phyloP scores from a whole-genome alignment of 106 monocot species.

The Dioscorea alata region DNA sequence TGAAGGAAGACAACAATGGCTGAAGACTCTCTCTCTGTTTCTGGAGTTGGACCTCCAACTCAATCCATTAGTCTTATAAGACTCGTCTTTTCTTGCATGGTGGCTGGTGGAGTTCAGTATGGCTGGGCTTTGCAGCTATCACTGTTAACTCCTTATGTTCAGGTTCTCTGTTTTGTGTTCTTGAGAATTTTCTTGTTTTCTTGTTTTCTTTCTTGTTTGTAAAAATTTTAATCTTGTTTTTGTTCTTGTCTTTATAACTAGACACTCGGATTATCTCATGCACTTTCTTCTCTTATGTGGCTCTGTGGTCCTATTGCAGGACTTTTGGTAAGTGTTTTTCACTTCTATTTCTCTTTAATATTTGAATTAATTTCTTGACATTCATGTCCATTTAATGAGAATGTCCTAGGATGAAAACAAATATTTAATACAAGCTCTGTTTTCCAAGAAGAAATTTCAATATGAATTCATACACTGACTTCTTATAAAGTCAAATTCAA shows the following conservation, averaged over 20 bases:
- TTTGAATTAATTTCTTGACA: neutral
- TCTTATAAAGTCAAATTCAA: too few species aligned
- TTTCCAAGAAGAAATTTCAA: too few species aligned
- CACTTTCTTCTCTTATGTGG: slow-evolving; percentile 91
- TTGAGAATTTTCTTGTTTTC: neutral
- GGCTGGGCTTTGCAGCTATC: slow-evolving; percentile 60
- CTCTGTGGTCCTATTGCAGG: slow-evolving; percentile 95
- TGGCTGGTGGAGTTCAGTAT: slow-evolving; percentile 55
- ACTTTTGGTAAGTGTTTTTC: slow-evolving; percentile 61
- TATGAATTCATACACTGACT: too few species aligned
- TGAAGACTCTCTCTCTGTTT: neutral
- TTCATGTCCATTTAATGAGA: too few species aligned
- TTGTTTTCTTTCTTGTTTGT: neutral
- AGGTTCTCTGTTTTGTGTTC: slow-evolving; percentile 14
- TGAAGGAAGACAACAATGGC: neutral
- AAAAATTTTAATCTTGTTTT: neutral
- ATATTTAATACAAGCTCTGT: too few species aligned
- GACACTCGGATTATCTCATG: slow-evolving; percentile 89
- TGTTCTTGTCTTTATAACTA: slow-evolving; percentile 11
- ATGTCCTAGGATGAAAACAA: too few species aligned
- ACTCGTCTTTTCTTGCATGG: slow-evolving; percentile 33
- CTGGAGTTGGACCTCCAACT: neutral
- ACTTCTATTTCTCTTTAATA: neutral
- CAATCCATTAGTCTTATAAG: slow-evolving; percentile 19
- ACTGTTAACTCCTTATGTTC: slow-evolving; percentile 51